Base-by-base conservation (phyloP, 2,329 filamentous ascomycete genomes). In the Chaetomium olivaceum region DNA sequence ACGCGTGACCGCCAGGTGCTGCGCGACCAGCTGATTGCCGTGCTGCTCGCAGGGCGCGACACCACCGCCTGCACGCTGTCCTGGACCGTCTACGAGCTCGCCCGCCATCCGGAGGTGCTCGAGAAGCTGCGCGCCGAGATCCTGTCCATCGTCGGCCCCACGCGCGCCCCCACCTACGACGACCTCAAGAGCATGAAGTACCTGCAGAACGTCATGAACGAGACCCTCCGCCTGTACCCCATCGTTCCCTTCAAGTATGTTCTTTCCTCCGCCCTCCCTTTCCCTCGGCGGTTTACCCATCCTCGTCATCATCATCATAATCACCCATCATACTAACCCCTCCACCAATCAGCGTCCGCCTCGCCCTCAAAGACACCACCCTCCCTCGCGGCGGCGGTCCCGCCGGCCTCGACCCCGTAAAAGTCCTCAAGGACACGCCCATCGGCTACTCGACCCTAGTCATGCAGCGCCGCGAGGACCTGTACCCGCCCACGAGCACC, bases 121-220 rank as follows among this genome's bases (percentile, higher is more conserved):
- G 76, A 80, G 61, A 91, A 87, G 74, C 82, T 97, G 60, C 87
- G 93, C 27, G 77, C 80, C 27, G 92, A 97, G 77, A 92, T 97
- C 73, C 76, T 88, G 29, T 75, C 83, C 1, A 81, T 81, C 0
- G 84, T 97, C 4, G 93, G 93, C 1, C 76, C 84, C 7, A 79
- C 86, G 16, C 78, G 82, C 6, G 78, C 82, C 3, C 89, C 89
- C 0, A 92, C 89, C 0, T 97, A 96, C 76, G 84, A 87, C 14
- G 86, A 97, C 74, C 83, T 97, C 66, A 97, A 96, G 81, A 84
- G 84, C 70, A 96, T 97, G 92, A 89, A 90, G 72, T 97, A 94
- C 76, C 85, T 95, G 65, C 81, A 87, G 76, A 82, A 89, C 71
- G 79, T 90, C 58, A 83, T 96, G 72, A 90, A 91, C 78, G 92